Evolutionary conservation across 2,329 filamentous ascomycete species (phyloP), one percentile per base, ranked within the genome.

Genomic region (Epicoccum sorghinum): DNA sequence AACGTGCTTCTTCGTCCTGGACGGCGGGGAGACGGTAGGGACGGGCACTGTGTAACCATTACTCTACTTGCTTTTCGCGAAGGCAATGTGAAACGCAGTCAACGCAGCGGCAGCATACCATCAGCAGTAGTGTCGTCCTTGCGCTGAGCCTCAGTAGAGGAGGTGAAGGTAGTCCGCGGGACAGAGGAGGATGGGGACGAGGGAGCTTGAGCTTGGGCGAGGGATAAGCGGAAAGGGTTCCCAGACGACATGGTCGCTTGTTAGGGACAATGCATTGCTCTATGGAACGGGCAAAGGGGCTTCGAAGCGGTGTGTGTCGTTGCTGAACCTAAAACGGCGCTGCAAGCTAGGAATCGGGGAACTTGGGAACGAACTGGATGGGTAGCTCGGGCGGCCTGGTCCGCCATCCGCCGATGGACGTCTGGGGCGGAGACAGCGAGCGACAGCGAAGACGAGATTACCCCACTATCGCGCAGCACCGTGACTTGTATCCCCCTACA

Each of bases 1-100:
- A 56, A 90, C 87, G 66, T 67, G 67, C 62, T 84, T 88, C 75
- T 89, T 89, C 55, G 83, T 79, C 67, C 63, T 67, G 52, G 64
- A 61, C 54, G 58, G 54, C 59, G 59, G 55, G 39, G 68, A 49
- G 51, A 59, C 49, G 57, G 53, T 51, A 40, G 58, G 59, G 58
- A 66, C 64, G 60, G 59, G 63, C 54, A 64, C 72, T 74, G 63
- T 67, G 58, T 57, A 61, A 67, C 54, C 58, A 71, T 75, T 73
- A 75, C 67, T 71, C 61, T 58, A 60, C 55, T 55, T 65, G 59
- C 66, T 18, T 18, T 18, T 18, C 18, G 18, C 60, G 29, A 55
- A 12, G 30, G 52, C 58, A 51, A 47, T 46, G 55, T 57, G 47
- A 63, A 60, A 59, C 48, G 45, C 18, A 18, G 18, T 18, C 58